Evolutionary conservation across 164 flowering plant genomes (phyloP).

Genomic region (Santalum album): DNA sequence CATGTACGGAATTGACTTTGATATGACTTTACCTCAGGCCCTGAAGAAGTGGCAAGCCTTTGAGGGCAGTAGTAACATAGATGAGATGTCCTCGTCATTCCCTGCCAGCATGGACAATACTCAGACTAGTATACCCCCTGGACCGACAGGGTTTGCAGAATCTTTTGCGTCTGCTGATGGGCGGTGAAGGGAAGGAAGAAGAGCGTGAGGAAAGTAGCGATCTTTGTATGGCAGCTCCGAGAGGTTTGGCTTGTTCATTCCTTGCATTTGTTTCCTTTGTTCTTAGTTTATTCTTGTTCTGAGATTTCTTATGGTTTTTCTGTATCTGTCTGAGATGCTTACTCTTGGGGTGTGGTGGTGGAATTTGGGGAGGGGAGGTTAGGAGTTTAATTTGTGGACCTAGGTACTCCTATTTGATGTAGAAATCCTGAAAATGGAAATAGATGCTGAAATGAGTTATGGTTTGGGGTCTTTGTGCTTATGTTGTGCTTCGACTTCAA

Average conservation of each 20-base stretch:
- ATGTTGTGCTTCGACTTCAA: too few species aligned
- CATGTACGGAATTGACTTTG: slow-evolving; percentile 52
- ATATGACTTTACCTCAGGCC: slow-evolving; percentile 61
- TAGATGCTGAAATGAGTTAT: too few species aligned
- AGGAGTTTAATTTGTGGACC: too few species aligned
- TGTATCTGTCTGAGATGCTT: too few species aligned
- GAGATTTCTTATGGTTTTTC: too few species aligned
- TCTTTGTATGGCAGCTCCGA: background rate
- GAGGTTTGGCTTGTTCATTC: slow-evolving; percentile 8
- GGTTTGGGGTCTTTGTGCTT: too few species aligned
- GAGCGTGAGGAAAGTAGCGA: background rate
- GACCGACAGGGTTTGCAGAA: slow-evolving; percentile 53
- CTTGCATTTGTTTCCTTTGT: background rate
- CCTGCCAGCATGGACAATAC: slow-evolving; percentile 36
- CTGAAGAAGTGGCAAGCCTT: slow-evolving; percentile 77
- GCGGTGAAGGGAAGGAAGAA: slow-evolving; percentile 13
- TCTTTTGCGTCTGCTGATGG: slow-evolving; percentile 48
- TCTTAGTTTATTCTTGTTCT: slow-evolving; percentile 2
- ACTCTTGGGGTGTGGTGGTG: too few species aligned
- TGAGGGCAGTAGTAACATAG: slow-evolving; percentile 39
- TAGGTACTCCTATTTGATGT: too few species aligned
- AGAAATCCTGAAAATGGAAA: too few species aligned
- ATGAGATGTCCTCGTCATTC: slow-evolving; percentile 33
- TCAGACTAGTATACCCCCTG: slow-evolving; percentile 48
- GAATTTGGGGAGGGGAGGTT: too few species aligned